A percentile compares a stretch with the other conserved stretches of the same genome.
Conservation (phyloP, 2,329 filamentous ascomycete species). For the Clonostachys sp. region DNA sequence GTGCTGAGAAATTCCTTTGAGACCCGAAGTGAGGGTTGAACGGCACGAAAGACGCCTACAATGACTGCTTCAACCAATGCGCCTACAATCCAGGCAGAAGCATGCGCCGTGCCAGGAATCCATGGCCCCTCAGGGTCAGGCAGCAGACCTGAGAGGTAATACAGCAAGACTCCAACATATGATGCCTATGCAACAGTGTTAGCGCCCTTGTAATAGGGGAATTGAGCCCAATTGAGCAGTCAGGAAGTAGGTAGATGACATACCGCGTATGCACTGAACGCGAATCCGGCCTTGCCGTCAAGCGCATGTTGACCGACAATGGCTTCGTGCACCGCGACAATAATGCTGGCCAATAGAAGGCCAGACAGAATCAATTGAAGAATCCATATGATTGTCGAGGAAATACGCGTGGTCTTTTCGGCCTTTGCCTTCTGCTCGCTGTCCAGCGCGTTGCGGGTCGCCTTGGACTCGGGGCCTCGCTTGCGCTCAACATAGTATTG, state of each 20-base stretch:
- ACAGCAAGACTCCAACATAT: constrained; percentile 31
- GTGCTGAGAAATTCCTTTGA: constrained; percentile 18
- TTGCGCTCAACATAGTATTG: constrained; percentile 27
- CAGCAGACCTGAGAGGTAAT: constrained; percentile 32
- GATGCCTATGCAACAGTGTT: constrained; percentile 20
- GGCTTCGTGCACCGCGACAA: constrained; percentile 22
- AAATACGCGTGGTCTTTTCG: constrained; percentile 18
- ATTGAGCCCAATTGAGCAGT: background rate
- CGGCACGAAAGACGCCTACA: constrained; percentile 21
- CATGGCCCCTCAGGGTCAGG: constrained; percentile 38
- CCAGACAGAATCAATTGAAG: constrained; percentile 24
- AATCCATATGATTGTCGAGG: constrained; percentile 24
- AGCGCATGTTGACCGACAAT: constrained; percentile 16
- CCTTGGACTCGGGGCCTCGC: constrained; percentile 11
- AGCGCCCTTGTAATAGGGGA: background rate
- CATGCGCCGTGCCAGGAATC: constrained; percentile 28
- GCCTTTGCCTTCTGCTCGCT: constrained; percentile 18
- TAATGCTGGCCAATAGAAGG: constrained; percentile 25
- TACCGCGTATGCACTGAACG: constrained; percentile 34
- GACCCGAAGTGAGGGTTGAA: constrained; percentile 19
- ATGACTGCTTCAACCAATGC: constrained; percentile 28
- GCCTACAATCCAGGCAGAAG: constrained; percentile 27
- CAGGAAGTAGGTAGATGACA: background rate
- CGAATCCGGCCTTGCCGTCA: constrained; percentile 19
- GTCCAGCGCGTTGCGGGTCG: constrained; percentile 10